Evolutionary conservation across 495 filamentous ascomycete species (phyloP).

Genomic region (Staphylotrichum tortipilum): DNA sequence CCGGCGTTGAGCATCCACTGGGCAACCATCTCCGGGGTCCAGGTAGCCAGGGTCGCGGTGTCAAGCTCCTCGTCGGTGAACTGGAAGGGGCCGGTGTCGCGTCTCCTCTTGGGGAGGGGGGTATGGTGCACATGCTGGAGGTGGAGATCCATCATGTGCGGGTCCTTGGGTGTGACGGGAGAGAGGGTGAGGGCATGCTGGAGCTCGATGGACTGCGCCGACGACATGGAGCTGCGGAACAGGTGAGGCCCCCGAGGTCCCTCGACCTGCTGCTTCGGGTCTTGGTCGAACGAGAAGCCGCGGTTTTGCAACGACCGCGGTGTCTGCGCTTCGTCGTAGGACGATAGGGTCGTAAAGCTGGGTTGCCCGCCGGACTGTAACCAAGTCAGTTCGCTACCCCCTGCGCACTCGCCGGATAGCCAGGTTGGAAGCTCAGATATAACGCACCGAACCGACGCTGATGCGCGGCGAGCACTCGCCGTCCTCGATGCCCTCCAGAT

Average conservation of each 20-base stretch:
- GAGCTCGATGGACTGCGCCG: conserved; percentile 44
- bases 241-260: conserved; percentile 82
- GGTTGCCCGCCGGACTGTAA: conserved; percentile 48
- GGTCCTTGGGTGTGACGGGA: conserved; percentile 45
- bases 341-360: conserved; percentile 67
- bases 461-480: conserved; percentile 55
- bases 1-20: conserved; percentile 67
- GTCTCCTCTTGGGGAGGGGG: conserved; percentile 23
- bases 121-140: conserved; percentile 27
- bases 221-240: conserved; percentile 57
- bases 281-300: conserved; percentile 11
- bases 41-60: conserved; percentile 48
- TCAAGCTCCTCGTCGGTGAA: conserved; percentile 50
- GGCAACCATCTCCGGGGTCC: conserved; percentile 69
- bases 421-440: too few species aligned
- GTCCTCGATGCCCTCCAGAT: conserved; percentile 38
- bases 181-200: conserved; percentile 58
- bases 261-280: conserved; percentile 46
- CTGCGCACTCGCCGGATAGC: background rate
- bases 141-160: conserved; percentile 27
- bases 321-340: conserved; percentile 65
- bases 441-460: conserved; percentile 61
- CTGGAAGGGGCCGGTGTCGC: conserved; percentile 34
- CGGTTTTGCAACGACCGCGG: conserved; percentile 45
- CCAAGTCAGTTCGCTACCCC: background rate